These are phyloP conservation scores for Macroventuria anomochaeta DNA, from an alignment of 2,329 filamentous ascomycete species.

Conservation along the genomic window DNA sequence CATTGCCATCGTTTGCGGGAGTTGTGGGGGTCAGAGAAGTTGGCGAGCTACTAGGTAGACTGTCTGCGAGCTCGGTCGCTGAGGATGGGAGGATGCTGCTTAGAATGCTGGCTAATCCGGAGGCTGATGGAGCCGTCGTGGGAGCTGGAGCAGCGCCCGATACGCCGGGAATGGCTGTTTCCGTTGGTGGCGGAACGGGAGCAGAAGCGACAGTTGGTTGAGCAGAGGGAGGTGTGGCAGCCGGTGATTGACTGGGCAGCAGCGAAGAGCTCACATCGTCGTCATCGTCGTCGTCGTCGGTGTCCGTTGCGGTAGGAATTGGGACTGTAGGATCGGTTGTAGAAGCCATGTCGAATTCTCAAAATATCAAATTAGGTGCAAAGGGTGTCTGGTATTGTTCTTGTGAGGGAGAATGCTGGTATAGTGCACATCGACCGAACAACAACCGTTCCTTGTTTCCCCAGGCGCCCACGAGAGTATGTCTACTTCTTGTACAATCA, in stretches of 20 bases:
- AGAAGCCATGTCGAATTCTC: slow-evolving; percentile 12
- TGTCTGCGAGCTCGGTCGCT: slow-evolving; percentile 5
- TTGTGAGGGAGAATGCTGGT: background rate
- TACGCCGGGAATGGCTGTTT: background rate
- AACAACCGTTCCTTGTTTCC: background rate
- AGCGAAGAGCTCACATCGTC: slow-evolving; percentile 11
- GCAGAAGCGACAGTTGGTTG: slow-evolving; percentile 3
- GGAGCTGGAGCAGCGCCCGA: background rate
- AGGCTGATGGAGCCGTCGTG: background rate
- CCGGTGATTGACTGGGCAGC: slow-evolving; percentile 1
- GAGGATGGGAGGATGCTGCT: background rate
- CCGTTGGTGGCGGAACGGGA: background rate
- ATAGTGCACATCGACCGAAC: too few species aligned
- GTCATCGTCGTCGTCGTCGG: slow-evolving; percentile 21
- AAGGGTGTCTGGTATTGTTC: background rate
- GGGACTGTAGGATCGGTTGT: slow-evolving; percentile 21
- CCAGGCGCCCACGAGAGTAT: background rate
- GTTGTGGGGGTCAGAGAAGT: background rate
- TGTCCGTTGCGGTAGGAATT: slow-evolving; percentile 16
- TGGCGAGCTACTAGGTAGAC: slow-evolving; percentile 3
- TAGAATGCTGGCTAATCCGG: background rate
- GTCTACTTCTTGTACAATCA: background rate
- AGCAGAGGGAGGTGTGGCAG: slow-evolving; percentile 5
- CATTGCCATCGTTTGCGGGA: background rate
- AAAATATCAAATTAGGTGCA: too few species aligned